Conservation (phyloP, 495 filamentous ascomycete genomes). For the Penicillium pancosmium region DNA sequence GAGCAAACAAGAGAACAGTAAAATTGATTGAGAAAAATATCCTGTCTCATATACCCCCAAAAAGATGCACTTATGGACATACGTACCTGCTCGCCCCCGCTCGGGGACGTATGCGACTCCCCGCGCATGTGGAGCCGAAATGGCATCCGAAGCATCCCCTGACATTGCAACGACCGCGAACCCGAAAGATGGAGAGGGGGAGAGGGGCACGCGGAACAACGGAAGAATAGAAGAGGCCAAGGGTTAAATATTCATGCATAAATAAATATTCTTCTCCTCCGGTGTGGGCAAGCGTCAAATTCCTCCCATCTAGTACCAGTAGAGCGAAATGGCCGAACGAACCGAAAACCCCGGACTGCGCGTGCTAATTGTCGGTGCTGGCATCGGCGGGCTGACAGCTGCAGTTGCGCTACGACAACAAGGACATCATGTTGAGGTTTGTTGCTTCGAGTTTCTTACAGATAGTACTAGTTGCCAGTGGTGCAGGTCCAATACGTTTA, state of each 20-base stretch:
- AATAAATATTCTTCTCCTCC: background rate
- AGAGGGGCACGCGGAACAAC: background rate
- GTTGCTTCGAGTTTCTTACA: background rate
- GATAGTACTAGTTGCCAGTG: no score
- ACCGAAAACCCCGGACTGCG: conserved; percentile 23
- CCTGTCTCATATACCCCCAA: background rate
- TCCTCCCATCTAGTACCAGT: background rate
- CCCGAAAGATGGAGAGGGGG: conserved; percentile 1
- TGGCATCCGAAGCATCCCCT: conserved; percentile 10
- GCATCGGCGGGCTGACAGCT: conserved; percentile 57
- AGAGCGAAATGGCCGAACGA: background rate
- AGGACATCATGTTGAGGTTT: conserved; percentile 56
- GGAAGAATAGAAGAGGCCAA: background rate
- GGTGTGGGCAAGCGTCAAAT: background rate
- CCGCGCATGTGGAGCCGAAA: conserved; percentile 39
- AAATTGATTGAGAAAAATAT: background rate
- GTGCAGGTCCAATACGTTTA: background rate
- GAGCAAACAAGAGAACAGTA: background rate
- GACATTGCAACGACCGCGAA: background rate
- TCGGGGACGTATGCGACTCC: background rate
- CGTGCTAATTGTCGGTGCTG: conserved; percentile 59
- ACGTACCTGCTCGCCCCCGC: conserved; percentile 14
- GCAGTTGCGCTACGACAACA: conserved; percentile 56
- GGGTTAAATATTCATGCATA: background rate
- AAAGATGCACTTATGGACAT: background rate